phyloP scores from a whole-genome alignment of 495 filamentous ascomycete species.

The Rostrohypoxylon terebratum region DNA sequence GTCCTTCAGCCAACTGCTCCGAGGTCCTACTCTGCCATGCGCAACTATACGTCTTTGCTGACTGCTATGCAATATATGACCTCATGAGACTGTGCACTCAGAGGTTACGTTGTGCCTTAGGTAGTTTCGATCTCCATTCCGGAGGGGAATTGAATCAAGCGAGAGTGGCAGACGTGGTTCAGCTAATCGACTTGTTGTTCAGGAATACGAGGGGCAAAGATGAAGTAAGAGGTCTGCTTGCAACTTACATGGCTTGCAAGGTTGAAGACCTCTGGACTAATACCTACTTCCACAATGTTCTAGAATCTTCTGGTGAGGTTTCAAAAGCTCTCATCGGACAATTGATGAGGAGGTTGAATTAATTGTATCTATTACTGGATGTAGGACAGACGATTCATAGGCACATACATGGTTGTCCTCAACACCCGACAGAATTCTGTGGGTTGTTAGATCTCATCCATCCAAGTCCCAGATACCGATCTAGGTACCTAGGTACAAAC shows the following conservation, averaged over 20 bases:
- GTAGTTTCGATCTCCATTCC: constrained; percentile 25
- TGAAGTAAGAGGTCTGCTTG: constrained; percentile 20
- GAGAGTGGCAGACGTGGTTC: constrained; percentile 24
- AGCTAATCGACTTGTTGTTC: constrained; percentile 33
- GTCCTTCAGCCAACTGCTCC: constrained; percentile 19
- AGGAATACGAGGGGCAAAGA: constrained; percentile 30
- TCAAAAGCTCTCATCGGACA: constrained; percentile 29
- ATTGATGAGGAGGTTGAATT: constrained; percentile 20
- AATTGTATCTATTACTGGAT: neutral
- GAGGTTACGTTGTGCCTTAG: constrained; percentile 22
- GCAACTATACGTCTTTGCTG: constrained; percentile 29
- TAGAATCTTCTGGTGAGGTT: constrained; percentile 28
- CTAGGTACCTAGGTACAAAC: too few species aligned
- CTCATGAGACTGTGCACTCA: constrained; percentile 19
- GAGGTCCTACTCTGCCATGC: constrained; percentile 39
- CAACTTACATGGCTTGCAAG: constrained; percentile 29
- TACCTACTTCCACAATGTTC: constrained; percentile 17
- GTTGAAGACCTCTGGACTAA: constrained; percentile 33
- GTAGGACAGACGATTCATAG: neutral
- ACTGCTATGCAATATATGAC: constrained; percentile 22
- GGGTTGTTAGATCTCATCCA: too few species aligned
- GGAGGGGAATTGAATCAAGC: neutral
- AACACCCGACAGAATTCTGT: too few species aligned
- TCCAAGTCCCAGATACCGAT: too few species aligned
- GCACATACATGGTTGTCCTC: neutral